Percentiles rank a stretch among this genome's conserved stretches.
Conservation (phyloP, 1,139 yeast genomes). For the Williopsis jadinii region DNA sequence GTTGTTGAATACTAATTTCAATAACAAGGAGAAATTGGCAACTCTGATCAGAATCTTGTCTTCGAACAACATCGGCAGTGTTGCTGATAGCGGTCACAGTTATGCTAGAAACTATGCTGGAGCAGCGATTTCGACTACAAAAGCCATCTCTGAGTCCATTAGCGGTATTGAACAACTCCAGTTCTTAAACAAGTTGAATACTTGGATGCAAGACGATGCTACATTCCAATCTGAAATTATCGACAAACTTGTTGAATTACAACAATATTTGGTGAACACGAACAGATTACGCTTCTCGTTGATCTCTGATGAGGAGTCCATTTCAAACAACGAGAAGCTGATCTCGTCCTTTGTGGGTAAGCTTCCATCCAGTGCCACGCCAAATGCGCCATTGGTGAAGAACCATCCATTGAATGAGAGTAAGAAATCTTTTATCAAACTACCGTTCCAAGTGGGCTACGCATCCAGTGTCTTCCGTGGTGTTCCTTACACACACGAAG, state of each 20-base stretch:
- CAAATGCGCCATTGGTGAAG: slow-evolving; percentile 1
- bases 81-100: slow-evolving; percentile 86
- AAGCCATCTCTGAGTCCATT: slow-evolving; percentile 54
- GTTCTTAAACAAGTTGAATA: slow-evolving; percentile 56
- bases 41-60: slow-evolving; percentile 69
- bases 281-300: slow-evolving; percentile 45
- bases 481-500: slow-evolving; percentile 57
- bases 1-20: slow-evolving; percentile 62
- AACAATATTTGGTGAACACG: slow-evolving; percentile 34
- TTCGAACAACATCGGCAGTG: slow-evolving; percentile 68
- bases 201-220: slow-evolving; percentile 50
- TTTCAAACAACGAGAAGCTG: slow-evolving; percentile 36
- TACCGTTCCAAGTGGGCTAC: slow-evolving; percentile 89
- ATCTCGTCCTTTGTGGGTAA: slow-evolving; percentile 20
- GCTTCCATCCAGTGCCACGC: slow-evolving; percentile 15
- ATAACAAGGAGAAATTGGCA: slow-evolving; percentile 56
- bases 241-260: slow-evolving; percentile 56
- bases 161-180: slow-evolving; percentile 73
- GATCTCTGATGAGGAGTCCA: slow-evolving; percentile 46
- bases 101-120: slow-evolving; percentile 69
- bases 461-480: slow-evolving; percentile 67
- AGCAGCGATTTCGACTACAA: slow-evolving; percentile 55
- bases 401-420: slow-evolving; percentile 16
- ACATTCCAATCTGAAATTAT: slow-evolving; percentile 47
- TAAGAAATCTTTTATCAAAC: slow-evolving; percentile 43